Evolutionary conservation across 768 basidiomycete genomes (phyloP), one percentile per base, ranked within the genome.

Genomic region (Artomyces pyxidatus): DNA sequence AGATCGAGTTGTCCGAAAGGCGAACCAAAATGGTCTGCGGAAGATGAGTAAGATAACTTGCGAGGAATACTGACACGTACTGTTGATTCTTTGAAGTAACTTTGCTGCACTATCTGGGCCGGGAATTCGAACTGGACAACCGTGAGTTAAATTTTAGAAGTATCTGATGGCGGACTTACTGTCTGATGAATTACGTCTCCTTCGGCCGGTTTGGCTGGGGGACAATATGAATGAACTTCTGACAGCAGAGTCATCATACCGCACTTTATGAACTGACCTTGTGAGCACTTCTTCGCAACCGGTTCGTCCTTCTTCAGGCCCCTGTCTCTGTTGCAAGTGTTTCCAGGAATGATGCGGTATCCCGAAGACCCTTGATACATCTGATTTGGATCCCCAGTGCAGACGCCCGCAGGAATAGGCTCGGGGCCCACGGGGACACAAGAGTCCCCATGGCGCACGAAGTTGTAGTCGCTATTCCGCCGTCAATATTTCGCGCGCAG

Each of bases 351-450:
- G 61, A 84, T 80, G 27, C 93, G 76, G 63, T 82, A 99, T 0
- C 96, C 96, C 17, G 88, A 91, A 0, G 94, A 97, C 0, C 96
- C 96, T 62, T 74, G 59, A 61, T 91, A 99, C 6, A 61, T 79
- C 53, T 85, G 72, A 5, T 76, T 71, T 0, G 76, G 66, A 40
- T 70, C 71, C 9, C 65, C 61, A 6, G 60, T 56, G 58, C 92
- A 95, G 1, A 83, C 71, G 3, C 80, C 87, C 5, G 83, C 75
- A 0, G 91, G 88, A 40, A 96, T 83, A 6, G 80, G 82, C 63
- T 98, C 95, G 2, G 86, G 91, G 9, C 96, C 95, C 29, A 77
- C 83, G 2, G 91, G 81, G 4, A 88, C 76, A 63, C 96, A 99
- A 49, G 82, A 63, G 23, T 78, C 71, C 11, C 78, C 84, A 49